A percentile compares a stretch with the other conserved stretches of the same genome.
Conservation (phyloP, 768 basidiomycete species). For the Floccularia luteovirens region DNA sequence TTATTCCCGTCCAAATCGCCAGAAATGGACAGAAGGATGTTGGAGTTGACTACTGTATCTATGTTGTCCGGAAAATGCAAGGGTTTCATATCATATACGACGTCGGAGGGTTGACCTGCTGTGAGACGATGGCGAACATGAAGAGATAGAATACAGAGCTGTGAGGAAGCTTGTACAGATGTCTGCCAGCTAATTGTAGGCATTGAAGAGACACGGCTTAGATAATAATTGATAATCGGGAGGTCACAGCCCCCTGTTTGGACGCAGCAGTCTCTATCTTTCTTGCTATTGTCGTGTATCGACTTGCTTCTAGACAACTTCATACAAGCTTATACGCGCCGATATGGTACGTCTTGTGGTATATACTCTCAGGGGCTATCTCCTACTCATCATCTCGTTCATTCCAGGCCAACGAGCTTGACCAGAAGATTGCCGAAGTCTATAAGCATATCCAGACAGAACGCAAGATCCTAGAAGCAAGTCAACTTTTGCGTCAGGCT, state of each 20-base stretch:
- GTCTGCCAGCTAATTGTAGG: slow-evolving; percentile 13
- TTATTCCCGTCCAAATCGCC: slow-evolving; percentile 40
- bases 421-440: slow-evolving; percentile 91
- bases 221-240: slow-evolving; percentile 13
- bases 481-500: slow-evolving; percentile 69
- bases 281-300: neutral
- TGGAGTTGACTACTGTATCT: slow-evolving; percentile 42
- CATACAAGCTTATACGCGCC: neutral
- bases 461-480: slow-evolving; percentile 86
- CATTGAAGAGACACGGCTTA: slow-evolving; percentile 8
- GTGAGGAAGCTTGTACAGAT: slow-evolving; percentile 35
- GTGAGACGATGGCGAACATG: slow-evolving; percentile 35
- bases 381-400: slow-evolving; percentile 3
- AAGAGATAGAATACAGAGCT: slow-evolving; percentile 36
- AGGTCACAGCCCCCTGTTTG: slow-evolving; percentile 12
- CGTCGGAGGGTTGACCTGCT: slow-evolving; percentile 20
- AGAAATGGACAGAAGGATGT: slow-evolving; percentile 44
- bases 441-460: slow-evolving; percentile 87
- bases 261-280: neutral
- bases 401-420: slow-evolving; percentile 56
- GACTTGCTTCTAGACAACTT: neutral
- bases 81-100: slow-evolving; percentile 21
- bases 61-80: slow-evolving; percentile 29
- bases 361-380: slow-evolving; percentile 4
- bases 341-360: neutral